phyloP scores from a whole-genome alignment of 1,284 basidiomycete species.

The Hortiboletus rubellus region DNA sequence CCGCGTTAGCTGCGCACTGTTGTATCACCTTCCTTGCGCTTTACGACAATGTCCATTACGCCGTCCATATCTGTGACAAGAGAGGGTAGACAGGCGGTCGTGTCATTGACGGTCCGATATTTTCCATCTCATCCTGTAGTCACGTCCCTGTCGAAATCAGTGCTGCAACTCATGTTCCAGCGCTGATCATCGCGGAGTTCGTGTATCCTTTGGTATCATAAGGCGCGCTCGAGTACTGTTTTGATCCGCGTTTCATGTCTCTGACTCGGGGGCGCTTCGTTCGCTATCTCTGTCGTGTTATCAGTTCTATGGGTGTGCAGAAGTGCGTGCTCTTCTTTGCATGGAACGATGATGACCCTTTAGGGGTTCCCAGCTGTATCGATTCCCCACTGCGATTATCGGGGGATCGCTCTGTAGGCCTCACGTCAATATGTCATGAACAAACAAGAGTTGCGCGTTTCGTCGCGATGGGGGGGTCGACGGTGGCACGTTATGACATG shows the following conservation, averaged over 20 bases:
- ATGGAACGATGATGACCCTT: not conserved
- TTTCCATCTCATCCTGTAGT: not conserved
- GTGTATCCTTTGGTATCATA: not conserved
- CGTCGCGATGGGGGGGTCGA: not conserved
- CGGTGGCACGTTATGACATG: not conserved
- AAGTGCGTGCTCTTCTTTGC: not conserved
- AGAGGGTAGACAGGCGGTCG: not conserved
- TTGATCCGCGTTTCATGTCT: not conserved
- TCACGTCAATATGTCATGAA: constrained; percentile 9
- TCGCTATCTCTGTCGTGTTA: not conserved
- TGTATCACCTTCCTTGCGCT: constrained; percentile 5
- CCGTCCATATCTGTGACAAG: constrained; percentile 1
- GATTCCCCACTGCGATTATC: not conserved
- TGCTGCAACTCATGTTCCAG: not conserved
- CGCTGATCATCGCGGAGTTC: not conserved
- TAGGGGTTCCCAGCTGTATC: constrained; percentile 4
- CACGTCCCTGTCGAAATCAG: not conserved
- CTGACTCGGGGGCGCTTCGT: not conserved
- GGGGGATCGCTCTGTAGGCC: not conserved
- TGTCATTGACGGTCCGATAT: constrained; percentile 3
- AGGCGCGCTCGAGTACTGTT: constrained; percentile 8
- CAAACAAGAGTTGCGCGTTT: constrained; percentile 1
- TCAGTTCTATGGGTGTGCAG: constrained; percentile 6
- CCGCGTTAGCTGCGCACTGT: constrained; percentile 4
- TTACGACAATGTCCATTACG: not conserved